phyloP scores from a whole-genome alignment of 495 filamentous ascomycete species.

The Daldinia bambusicola region DNA sequence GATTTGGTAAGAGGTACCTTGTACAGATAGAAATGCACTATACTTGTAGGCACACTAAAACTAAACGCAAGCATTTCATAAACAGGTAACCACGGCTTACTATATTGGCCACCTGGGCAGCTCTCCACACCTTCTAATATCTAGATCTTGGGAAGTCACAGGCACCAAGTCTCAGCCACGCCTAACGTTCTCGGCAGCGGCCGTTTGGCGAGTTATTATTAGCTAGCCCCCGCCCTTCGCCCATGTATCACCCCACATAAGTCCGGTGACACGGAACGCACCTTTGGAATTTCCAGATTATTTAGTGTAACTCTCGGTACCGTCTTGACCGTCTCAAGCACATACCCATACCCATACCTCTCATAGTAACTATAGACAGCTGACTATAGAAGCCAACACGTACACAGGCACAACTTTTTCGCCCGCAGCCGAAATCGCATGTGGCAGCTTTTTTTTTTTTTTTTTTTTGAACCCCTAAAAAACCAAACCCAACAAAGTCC shows the following conservation, averaged over 20 bases:
- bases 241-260: conserved; percentile 31
- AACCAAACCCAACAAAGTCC: not conserved
- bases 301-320: conserved; percentile 2
- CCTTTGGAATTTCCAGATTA: not conserved
- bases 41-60: too few species aligned
- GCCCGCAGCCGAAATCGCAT: conserved; percentile 38
- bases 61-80: not conserved
- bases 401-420: conserved; percentile 5
- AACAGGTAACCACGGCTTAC: too few species aligned
- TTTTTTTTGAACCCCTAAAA: too few species aligned
- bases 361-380: too few species aligned
- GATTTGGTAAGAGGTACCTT: too few species aligned
- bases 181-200: not conserved
- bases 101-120: not conserved
- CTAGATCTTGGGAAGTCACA: not conserved
- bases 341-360: not conserved
- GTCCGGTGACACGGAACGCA: conserved; percentile 28
- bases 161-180: conserved; percentile 13
- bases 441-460: conserved; percentile 8
- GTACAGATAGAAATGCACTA: too few species aligned
- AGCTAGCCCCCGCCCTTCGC: not conserved
- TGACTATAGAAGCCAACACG: too few species aligned
- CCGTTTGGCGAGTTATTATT: not conserved
- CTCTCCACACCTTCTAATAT: conserved; percentile 1
- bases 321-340: not conserved